Evolutionary conservation across 495 filamentous ascomycete species (phyloP).

Genomic region (Aspergillus ostianus): DNA sequence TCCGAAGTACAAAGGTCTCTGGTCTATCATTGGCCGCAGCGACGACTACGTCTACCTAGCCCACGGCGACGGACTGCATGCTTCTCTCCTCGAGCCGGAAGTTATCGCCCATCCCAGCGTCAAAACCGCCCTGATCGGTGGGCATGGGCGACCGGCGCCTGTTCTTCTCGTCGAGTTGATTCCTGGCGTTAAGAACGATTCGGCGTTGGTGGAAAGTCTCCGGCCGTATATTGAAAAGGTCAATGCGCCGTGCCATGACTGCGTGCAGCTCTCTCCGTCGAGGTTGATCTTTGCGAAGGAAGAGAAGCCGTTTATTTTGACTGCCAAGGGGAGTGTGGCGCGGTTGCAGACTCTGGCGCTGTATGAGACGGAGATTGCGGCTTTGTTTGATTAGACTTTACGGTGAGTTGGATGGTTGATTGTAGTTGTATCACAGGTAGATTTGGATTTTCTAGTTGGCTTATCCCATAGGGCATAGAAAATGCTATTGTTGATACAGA

Average conservation of each 20-base stretch:
- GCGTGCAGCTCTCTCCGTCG: constrained; percentile 13
- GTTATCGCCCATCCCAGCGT: constrained; percentile 22
- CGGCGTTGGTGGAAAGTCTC: constrained; percentile 13
- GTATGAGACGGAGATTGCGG: constrained; percentile 36
- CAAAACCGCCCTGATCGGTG: constrained; percentile 26
- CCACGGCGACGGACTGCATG: constrained; percentile 25
- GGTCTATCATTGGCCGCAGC: constrained; percentile 25
- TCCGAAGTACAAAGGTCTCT: constrained; percentile 18
- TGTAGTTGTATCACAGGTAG: no score
- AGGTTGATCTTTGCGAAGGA: constrained; percentile 15
- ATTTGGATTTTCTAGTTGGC: no score
- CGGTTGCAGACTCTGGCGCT: constrained; percentile 28
- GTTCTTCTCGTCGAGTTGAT: constrained; percentile 26
- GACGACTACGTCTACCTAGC: constrained; percentile 27
- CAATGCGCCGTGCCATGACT: constrained; percentile 16
- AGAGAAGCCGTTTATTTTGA: constrained; percentile 25
- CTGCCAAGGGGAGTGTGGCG: constrained; percentile 29
- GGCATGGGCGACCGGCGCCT: constrained; percentile 20
- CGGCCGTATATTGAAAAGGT: constrained; percentile 20
- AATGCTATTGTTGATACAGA: no score
- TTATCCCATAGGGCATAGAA: no score
- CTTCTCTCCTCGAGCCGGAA: constrained; percentile 24
- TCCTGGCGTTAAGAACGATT: background rate
- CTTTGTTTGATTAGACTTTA: constrained; percentile 13
- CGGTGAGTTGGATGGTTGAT: no score